phyloP scores from a whole-genome alignment of 441 rosid species.

The Flueggea neowawraea region DNA sequence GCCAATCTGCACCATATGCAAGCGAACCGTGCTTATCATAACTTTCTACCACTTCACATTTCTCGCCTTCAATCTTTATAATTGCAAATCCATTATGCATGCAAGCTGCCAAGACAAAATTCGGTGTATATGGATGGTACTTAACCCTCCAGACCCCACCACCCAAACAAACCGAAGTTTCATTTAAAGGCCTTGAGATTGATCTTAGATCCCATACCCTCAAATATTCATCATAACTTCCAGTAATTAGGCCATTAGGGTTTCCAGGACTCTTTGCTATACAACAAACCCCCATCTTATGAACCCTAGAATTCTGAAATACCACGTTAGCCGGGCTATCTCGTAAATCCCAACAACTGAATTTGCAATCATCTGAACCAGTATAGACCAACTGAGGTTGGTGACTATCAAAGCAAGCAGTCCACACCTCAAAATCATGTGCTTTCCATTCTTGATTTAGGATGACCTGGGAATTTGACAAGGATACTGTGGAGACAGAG shows the following conservation, averaged over 20 bases:
- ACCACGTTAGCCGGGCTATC: conserved; percentile 35
- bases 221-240: conserved; percentile 69
- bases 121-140: conserved; percentile 49
- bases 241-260: conserved; percentile 55
- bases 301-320: conserved; percentile 59
- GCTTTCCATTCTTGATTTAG: conserved; percentile 68
- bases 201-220: conserved; percentile 78
- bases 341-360: conserved; percentile 72
- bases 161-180: conserved; percentile 48
- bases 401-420: conserved; percentile 69
- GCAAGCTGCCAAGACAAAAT: conserved; percentile 70
- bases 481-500: conserved; percentile 52
- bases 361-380: conserved; percentile 91
- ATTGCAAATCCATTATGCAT: conserved; percentile 81
- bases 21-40: conserved; percentile 60
- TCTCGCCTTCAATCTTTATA: conserved; percentile 41
- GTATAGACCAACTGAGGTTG: conserved; percentile 65
- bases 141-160: conserved; percentile 93
- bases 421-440: conserved; percentile 71
- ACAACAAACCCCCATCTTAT: conserved; percentile 81
- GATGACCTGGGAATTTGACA: conserved; percentile 47
- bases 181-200: conserved; percentile 54
- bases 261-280: conserved; percentile 49
- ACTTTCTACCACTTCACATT: conserved; percentile 53
- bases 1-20: conserved; percentile 95